Conservation (phyloP, 306 rosid species). For the Canavalia ensiformis region DNA sequence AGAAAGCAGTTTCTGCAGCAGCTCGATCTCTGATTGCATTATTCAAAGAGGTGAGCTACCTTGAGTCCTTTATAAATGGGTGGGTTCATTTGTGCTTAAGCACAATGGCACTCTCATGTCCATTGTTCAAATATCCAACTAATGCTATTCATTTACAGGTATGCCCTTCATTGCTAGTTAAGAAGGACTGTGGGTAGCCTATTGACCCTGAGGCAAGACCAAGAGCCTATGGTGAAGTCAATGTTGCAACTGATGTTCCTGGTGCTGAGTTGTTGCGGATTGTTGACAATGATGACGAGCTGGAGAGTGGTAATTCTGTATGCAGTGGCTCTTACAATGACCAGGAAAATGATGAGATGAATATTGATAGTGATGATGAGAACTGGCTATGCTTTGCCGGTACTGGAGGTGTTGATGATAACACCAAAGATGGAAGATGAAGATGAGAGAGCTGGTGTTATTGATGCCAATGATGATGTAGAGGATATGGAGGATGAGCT, state of each 20-base stretch:
- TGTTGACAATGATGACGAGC: slow-evolving; percentile 50
- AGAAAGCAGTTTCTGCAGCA: slow-evolving; percentile 88
- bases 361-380: slow-evolving; percentile 55
- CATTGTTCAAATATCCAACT: slow-evolving; percentile 1
- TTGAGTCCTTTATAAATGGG: slow-evolving; percentile 26
- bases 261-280: slow-evolving; percentile 73
- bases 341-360: slow-evolving; percentile 52
- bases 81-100: slow-evolving; percentile 12
- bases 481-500: slow-evolving; percentile 52
- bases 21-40: slow-evolving; percentile 87
- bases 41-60: slow-evolving; percentile 77
- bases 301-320: slow-evolving; percentile 51
- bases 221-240: slow-evolving; percentile 83
- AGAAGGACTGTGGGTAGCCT: slow-evolving; percentile 94
- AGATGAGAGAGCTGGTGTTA: slow-evolving; percentile 14
- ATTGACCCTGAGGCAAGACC: slow-evolving; percentile 74
- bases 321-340: slow-evolving; percentile 61
- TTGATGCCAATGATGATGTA: slow-evolving; percentile 44
- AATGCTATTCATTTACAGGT: slow-evolving; percentile 62
- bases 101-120: neutral
- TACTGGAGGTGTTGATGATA: slow-evolving; percentile 58
- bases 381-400: slow-evolving; percentile 55
- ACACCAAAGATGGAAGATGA: slow-evolving; percentile 55
- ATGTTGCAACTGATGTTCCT: slow-evolving; percentile 69
- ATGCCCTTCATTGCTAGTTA: slow-evolving; percentile 86